Evolutionary conservation across 768 basidiomycete species (phyloP), one percentile per base, ranked within the genome.

Genomic region (Candolleomyces efflorescens): DNA sequence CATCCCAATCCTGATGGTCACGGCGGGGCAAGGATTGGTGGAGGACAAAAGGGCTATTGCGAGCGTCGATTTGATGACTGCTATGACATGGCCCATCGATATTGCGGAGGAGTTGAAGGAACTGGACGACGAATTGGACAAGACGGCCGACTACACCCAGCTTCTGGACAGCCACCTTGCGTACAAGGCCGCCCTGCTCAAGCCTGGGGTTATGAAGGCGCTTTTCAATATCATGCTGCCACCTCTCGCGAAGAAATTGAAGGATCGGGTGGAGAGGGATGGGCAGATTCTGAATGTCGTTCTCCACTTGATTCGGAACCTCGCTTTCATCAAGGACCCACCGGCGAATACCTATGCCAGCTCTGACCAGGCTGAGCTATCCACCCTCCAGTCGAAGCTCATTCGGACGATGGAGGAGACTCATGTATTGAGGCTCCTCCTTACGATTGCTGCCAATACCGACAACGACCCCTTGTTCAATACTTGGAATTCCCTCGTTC

Each of bases 61-160:
- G 0, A 89, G 87, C 61, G 87, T 86, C 7, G 97, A 98, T 68
- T 77, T 99, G 22, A 87, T 98, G 68, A 91, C 93, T 0, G 94
- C 95, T 0, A 92, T 99, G 91, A 98, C 96, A 1, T 99, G 97
- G 97, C 97, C 97, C 0, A 96, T 99, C 54, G 92, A 98, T 71
- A 78, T 98, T 61, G 90, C 93, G 0, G 90, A 92, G 65, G 97
- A 98, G 71, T 78, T 99, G 61, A 90, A 89, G 64, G 97, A 98
- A 67, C 83, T 98, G 54, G 87, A 90, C 67, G 90, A 94, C 45
- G 90, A 88, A 39, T 63, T 84, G 18, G 90, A 91, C 70, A 84
- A 82, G 59, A 84, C 87, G 17, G 84, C 92, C 15, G 97, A 99
- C 69, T 98, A 94, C 71, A 93, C 93, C 0, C 86, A 88, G 59